phyloP scores from a whole-genome alignment of 208 protist species.

The Acanthamoeba royreba region DNA sequence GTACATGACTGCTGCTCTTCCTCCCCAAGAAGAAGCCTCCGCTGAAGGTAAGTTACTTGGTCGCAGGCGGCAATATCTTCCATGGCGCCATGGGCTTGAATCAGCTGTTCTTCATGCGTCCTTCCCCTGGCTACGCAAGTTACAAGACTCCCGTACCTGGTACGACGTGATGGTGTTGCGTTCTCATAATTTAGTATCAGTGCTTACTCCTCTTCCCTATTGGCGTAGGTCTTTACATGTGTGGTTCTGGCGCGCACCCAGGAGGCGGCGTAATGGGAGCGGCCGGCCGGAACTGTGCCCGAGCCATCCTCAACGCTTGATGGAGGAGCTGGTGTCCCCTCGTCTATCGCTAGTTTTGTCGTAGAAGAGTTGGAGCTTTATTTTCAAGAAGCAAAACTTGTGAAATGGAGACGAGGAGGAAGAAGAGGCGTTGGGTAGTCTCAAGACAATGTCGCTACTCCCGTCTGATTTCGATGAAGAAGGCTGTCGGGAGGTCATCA shows the following conservation, averaged over 20 bases:
- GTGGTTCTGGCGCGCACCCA: conserved; percentile 64
- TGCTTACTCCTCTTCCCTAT: not conserved
- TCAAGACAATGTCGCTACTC: not conserved
- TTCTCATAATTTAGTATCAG: not conserved
- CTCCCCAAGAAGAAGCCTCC: not conserved
- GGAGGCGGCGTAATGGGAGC: conserved; percentile 78
- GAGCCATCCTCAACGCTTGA: not conserved
- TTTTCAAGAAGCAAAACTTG: no score
- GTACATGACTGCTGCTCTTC: not conserved
- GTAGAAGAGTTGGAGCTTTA: no score
- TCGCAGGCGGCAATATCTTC: conserved; percentile 73
- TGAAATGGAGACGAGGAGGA: no score
- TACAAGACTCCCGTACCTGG: not conserved
- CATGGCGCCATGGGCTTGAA: conserved; percentile 68
- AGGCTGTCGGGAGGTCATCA: not conserved
- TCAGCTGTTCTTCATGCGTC: conserved; percentile 68
- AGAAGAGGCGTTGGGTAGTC: no score
- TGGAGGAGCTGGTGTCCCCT: not conserved
- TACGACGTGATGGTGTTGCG: not conserved
- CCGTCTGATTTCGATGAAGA: not conserved
- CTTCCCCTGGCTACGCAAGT: conserved; percentile 31
- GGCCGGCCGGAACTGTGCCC: conserved; percentile 51
- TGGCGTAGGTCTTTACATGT: conserved; percentile 66
- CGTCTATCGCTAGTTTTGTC: not conserved
- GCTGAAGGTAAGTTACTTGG: not conserved